Base-by-base conservation (phyloP, 169 alveolate species). In the Theileria equi region DNA sequence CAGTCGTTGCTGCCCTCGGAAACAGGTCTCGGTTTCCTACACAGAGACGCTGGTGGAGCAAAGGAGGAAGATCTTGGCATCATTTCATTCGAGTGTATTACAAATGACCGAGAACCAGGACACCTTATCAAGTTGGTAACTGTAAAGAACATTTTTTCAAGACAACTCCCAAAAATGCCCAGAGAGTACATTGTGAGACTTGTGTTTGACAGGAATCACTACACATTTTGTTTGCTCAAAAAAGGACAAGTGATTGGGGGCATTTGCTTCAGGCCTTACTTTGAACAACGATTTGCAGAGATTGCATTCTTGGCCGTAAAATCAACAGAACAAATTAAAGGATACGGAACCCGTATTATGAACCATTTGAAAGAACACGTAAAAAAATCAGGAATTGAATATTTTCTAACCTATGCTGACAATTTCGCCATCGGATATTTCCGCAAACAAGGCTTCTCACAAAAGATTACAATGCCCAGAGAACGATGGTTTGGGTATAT, bases 121-220 rank as follows among this genome's bases (percentile, higher is more conserved):
- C 94, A 92, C 54, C 64, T 93, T 69, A 89, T 87, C 43, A 85
- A 90, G 47, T 81, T 96, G 26, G 92, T 95, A 28, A 95, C 97
- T 13, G 88, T 95, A 21, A 96, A 96, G 80, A 94, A 95, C 63
- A 95, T 96, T 16, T 94, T 96, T 58, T 93, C 98, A 13, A 93
- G 97, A 31, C 97, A 97, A 73, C 90, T 97, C 19, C 99, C 99
- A 5, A 94, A 96, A 80, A 96, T 97, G 99, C 99, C 99, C 31
- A 88, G 98, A 66, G 98, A 96, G 69, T 97, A 97, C 87, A 97
- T 97, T 28, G 99, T 94, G 6, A 88, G 98, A 52, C 89, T 97
- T 19, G 98, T 96, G 17, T 92, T 97, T 69, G 99, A 97, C 81
- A 71, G 98, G 41, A 90, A 91, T 45, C 99, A 97, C 72, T 96